A percentile compares a stretch with the other conserved stretches of the same genome.
Evolutionary conservation across 2,329 filamentous ascomycete genomes (phyloP).

Genomic region (Aureobasidium sp.): DNA sequence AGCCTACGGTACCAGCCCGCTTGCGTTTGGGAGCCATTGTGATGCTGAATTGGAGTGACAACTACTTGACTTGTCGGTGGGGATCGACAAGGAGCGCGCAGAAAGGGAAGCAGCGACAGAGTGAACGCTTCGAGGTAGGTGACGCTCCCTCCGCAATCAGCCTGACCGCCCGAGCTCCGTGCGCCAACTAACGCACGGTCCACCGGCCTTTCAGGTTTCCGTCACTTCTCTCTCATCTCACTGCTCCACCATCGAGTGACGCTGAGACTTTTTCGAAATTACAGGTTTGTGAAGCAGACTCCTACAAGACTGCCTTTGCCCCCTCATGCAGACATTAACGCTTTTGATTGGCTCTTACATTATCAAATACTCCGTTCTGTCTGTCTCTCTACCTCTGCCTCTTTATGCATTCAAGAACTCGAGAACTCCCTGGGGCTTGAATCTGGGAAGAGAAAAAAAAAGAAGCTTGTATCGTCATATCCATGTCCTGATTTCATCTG

Average conservation of each 20-base stretch:
- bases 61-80: not conserved
- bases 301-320: not conserved
- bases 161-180: not conserved
- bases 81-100: not conserved
- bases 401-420: not conserved
- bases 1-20: constrained; percentile 53
- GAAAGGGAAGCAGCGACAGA: not conserved
- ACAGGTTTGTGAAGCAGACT: not conserved
- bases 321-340: not conserved
- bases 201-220: not conserved
- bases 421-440: not conserved
- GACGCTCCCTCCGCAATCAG: not conserved
- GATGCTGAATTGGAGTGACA: not conserved
- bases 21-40: constrained; percentile 63
- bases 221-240: not conserved
- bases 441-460: not conserved
- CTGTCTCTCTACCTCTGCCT: not conserved
- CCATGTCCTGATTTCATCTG: constrained; percentile 5
- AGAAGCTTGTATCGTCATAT: constrained; percentile 11
- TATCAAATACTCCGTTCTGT: not conserved
- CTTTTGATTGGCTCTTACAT: constrained; percentile 9
- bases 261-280: not conserved
- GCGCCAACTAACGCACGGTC: not conserved
- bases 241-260: not conserved
- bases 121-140: not conserved